phyloP scores from a whole-genome alignment of 2,329 filamentous ascomycete genomes.

The Colletotrichum horii region DNA sequence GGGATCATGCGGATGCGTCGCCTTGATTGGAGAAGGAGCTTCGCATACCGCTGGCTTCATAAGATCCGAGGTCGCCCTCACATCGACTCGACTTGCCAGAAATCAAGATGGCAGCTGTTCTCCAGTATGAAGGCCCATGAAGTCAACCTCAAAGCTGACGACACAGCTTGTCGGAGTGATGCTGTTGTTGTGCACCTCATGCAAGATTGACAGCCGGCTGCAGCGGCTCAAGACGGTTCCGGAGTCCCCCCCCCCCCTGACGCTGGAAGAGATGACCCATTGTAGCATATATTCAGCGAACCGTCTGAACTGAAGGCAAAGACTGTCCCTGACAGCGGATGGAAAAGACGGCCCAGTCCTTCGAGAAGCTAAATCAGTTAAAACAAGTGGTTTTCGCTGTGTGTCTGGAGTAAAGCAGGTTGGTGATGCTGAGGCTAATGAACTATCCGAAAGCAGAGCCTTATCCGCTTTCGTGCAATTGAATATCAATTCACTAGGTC shows the following conservation, averaged over 20 bases:
- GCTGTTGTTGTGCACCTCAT: not conserved
- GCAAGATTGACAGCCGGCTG: slow-evolving; percentile 13
- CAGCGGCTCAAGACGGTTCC: slow-evolving; percentile 5
- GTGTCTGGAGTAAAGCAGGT: not conserved
- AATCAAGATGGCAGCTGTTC: not conserved
- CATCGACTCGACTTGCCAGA: not conserved
- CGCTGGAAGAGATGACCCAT: slow-evolving; percentile 3
- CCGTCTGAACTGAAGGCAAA: not conserved
- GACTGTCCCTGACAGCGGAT: not conserved
- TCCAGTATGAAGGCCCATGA: not conserved
- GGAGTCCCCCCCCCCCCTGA: not conserved
- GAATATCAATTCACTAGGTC: not conserved
- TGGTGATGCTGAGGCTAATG: not conserved
- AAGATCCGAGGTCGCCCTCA: not conserved
- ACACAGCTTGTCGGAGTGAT: not conserved
- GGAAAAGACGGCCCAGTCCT: not conserved
- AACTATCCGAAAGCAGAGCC: not conserved
- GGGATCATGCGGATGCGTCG: not conserved
- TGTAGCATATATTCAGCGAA: not conserved
- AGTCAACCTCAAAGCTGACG: not conserved
- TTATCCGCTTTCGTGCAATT: not conserved
- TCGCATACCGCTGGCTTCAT: not conserved
- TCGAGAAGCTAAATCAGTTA: not conserved
- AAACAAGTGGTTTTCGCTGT: not conserved
- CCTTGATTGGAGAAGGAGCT: not conserved